Evolutionary conservation across 2,329 filamentous ascomycete species (phyloP).

Genomic region (Trichophyton equinum): DNA sequence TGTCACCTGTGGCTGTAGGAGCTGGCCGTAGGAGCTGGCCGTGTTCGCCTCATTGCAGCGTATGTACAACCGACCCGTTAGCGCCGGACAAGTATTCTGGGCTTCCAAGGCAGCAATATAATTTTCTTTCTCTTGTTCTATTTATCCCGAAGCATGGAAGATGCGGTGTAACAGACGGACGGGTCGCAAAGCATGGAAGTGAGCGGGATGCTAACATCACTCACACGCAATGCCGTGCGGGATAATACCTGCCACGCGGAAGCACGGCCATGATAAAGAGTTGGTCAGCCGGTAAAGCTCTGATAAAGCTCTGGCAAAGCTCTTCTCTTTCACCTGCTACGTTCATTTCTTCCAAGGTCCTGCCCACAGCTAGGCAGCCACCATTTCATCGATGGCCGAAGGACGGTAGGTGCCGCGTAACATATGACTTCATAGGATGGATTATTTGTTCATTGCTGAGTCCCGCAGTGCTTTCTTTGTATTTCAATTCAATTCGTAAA

Average conservation of each 20-base stretch:
- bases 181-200: neutral
- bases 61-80: neutral
- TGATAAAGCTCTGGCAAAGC: no score
- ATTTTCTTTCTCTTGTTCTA: neutral
- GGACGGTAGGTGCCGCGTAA: neutral
- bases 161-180: neutral
- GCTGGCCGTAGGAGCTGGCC: neutral
- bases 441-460: neutral
- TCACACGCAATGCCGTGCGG: neutral
- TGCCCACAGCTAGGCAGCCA: neutral
- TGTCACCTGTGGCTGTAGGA: neutral
- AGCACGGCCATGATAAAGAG: neutral
- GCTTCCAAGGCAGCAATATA: neutral
- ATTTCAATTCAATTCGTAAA: constrained; percentile 1
- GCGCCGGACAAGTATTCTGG: neutral
- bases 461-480: neutral
- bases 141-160: neutral
- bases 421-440: neutral
- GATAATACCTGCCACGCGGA: neutral
- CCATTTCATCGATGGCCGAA: neutral
- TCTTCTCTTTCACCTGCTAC: neutral
- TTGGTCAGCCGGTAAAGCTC: neutral
- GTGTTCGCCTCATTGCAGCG: neutral
- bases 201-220: neutral
- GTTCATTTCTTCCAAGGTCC: no score